Percentiles rank a stretch among this genome's conserved stretches.
Evolutionary conservation across 495 filamentous ascomycete genomes (phyloP).

Genomic region (Podospora pseudoanserina): DNA sequence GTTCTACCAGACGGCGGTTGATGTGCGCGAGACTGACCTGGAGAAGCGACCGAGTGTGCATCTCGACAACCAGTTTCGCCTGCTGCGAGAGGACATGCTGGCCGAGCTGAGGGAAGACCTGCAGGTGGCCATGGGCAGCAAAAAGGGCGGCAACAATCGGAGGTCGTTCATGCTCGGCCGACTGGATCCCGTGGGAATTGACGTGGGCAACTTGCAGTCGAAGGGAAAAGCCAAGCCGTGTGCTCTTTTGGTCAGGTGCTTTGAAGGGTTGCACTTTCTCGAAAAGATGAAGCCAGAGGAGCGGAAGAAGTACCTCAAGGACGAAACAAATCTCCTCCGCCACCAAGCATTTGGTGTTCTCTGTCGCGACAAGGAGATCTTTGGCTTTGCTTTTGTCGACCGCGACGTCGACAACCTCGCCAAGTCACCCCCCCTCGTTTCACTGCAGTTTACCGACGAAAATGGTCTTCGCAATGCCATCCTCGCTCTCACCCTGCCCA

Average conservation of each 20-base stretch:
- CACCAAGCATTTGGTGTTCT: conserved; percentile 63
- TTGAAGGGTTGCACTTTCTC: conserved; percentile 47
- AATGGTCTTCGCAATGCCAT: conserved; percentile 30
- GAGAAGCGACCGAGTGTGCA: conserved; percentile 49
- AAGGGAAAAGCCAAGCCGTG: conserved; percentile 34
- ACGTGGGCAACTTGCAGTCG: conserved; percentile 28
- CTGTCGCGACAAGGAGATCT: conserved; percentile 45
- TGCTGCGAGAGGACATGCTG: conserved; percentile 73
- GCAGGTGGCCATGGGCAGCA: conserved; percentile 41
- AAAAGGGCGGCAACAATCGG: conserved; percentile 41
- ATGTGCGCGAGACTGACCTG: conserved; percentile 32
- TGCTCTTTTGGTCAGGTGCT: conserved; percentile 42
- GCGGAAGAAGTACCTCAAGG: conserved; percentile 46
- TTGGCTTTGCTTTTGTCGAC: conserved; percentile 61
- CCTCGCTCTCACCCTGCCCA: conserved; percentile 44
- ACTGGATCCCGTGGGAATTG: conserved; percentile 23
- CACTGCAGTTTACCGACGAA: conserved; percentile 50
- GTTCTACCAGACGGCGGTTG: conserved; percentile 53
- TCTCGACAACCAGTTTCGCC: conserved; percentile 75
- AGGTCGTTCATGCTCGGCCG: conserved; percentile 28
- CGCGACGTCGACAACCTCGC: conserved; percentile 54
- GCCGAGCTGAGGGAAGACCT: conserved; percentile 61
- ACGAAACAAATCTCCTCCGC: conserved; percentile 50
- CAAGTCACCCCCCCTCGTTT: conserved; percentile 45
- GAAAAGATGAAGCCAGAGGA: conserved; percentile 22